phyloP scores from a whole-genome alignment of 805 yeast species.

The Kazachstania psychrophila region DNA sequence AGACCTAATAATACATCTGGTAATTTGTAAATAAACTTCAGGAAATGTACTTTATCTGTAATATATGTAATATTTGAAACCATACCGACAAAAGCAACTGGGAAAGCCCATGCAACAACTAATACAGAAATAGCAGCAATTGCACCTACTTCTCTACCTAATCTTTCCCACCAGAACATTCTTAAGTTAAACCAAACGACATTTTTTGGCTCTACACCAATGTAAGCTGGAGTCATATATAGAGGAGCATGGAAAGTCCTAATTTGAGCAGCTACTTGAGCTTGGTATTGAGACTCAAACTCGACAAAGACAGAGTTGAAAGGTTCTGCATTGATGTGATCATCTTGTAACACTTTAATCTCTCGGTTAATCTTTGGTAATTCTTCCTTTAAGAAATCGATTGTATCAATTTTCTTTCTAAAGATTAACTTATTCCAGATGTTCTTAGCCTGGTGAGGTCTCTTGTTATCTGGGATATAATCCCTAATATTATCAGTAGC shows the following conservation, averaged over 20 bases:
- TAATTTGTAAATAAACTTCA: conserved; percentile 47
- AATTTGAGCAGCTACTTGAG: conserved; percentile 63
- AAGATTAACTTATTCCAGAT: conserved; percentile 26
- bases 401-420: conserved; percentile 57
- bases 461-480: conserved; percentile 55
- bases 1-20: conserved; percentile 50
- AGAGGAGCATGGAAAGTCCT: conserved; percentile 57
- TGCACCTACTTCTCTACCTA: conserved; percentile 46
- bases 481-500: conserved; percentile 38
- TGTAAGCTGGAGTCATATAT: conserved; percentile 48
- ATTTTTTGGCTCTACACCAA: conserved; percentile 56
- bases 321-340: conserved; percentile 42
- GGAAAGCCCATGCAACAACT: conserved; percentile 62
- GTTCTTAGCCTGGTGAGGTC: conserved; percentile 46
- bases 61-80: conserved; percentile 58
- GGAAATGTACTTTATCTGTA: conserved; percentile 46
- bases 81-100: conserved; percentile 71
- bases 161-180: conserved; percentile 71
- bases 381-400: conserved; percentile 46
- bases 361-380: conserved; percentile 51
- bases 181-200: conserved; percentile 66
- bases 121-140: conserved; percentile 45
- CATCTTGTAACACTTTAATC: conserved; percentile 45
- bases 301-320: conserved; percentile 75
- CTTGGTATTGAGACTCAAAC: conserved; percentile 65